These are phyloP conservation scores for Podospora australis DNA, from an alignment of 495 filamentous ascomycete species.

Conservation along the genomic window DNA sequence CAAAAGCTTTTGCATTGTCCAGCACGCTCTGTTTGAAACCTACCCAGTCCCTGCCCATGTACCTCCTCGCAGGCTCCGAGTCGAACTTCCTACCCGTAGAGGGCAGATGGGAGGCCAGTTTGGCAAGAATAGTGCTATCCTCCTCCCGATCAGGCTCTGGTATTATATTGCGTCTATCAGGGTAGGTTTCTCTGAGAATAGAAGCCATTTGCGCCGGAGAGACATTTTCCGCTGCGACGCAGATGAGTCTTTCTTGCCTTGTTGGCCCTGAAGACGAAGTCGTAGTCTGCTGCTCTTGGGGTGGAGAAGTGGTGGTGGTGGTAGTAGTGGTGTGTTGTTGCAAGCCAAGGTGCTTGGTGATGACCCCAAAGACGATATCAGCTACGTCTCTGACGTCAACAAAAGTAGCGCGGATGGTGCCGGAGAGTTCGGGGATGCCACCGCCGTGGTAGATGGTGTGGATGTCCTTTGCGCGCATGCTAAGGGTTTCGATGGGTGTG, in stretches of 20 bases:
- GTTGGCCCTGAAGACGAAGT: too few relatives aligned
- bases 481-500: conserved; percentile 15
- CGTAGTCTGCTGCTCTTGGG: too few relatives aligned
- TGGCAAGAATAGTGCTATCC: too few relatives aligned
- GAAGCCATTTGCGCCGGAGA: conserved; percentile 28
- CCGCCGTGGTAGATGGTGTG: conserved; percentile 23
- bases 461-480: conserved; percentile 23
- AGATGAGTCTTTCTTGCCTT: conserved; percentile 24
- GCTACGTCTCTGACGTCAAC: conserved; percentile 34
- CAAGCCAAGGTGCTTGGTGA: conserved; percentile 5
- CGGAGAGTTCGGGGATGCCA: conserved; percentile 16
- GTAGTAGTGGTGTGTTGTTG: too few relatives aligned
- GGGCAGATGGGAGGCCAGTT: too few relatives aligned
- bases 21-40: conserved; percentile 28
- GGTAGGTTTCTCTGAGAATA: conserved; percentile 22
- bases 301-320: too few relatives aligned
- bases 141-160: too few relatives aligned
- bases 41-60: conserved; percentile 27
- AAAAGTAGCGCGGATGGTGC: conserved; percentile 23
- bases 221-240: conserved; percentile 12
- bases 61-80: conserved; percentile 8
- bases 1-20: conserved; percentile 22
- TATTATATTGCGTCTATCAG: too few relatives aligned
- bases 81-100: conserved; percentile 18
- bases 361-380: conserved; percentile 26